A percentile compares a stretch with the other conserved stretches of the same genome.
phyloP scores from a whole-genome alignment of 805 yeast genomes.

The Teunomyces kruisii region DNA sequence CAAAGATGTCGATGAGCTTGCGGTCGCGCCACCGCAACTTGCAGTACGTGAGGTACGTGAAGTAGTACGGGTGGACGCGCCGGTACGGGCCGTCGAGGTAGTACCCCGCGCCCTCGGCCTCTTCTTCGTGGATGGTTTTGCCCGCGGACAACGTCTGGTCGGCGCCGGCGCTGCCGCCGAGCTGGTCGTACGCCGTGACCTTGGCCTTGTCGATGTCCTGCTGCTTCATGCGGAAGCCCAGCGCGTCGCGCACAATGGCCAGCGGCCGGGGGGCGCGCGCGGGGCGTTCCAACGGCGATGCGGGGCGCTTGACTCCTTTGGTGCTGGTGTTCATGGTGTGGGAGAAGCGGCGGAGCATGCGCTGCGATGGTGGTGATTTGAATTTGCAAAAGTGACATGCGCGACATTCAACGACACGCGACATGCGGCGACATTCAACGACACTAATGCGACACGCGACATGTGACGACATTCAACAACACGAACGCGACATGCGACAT shows the following conservation, averaged over 20 bases:
- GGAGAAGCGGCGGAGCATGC: too few species aligned
- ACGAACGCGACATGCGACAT: too few species aligned
- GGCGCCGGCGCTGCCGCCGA: slow-evolving; percentile 32
- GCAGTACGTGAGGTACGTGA: slow-evolving; percentile 88
- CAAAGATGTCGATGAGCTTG: slow-evolving; percentile 76
- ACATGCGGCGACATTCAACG: too few species aligned
- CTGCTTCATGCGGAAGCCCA: slow-evolving; percentile 48
- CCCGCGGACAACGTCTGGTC: slow-evolving; percentile 16
- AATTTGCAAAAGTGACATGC: too few species aligned
- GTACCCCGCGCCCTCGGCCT: slow-evolving; percentile 58
- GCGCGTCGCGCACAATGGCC: slow-evolving; percentile 30
- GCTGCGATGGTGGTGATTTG: too few species aligned
- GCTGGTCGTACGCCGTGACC: slow-evolving; percentile 40
- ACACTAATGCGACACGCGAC: too few species aligned
- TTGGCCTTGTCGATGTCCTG: slow-evolving; percentile 45
- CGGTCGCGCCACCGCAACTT: slow-evolving; percentile 89
- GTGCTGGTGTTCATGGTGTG: not conserved
- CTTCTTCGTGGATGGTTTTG: slow-evolving; percentile 52
- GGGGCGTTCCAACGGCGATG: not conserved
- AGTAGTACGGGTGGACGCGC: slow-evolving; percentile 80
- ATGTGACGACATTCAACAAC: too few species aligned
- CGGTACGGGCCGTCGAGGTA: slow-evolving; percentile 60
- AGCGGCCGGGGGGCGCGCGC: not conserved
- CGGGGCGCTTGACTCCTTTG: slow-evolving; percentile 3
- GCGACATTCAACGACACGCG: too few species aligned